Percentiles rank a stretch among this genome's conserved stretches.
Conservation (phyloP, 768 basidiomycete species). For the Collybia nuda region DNA sequence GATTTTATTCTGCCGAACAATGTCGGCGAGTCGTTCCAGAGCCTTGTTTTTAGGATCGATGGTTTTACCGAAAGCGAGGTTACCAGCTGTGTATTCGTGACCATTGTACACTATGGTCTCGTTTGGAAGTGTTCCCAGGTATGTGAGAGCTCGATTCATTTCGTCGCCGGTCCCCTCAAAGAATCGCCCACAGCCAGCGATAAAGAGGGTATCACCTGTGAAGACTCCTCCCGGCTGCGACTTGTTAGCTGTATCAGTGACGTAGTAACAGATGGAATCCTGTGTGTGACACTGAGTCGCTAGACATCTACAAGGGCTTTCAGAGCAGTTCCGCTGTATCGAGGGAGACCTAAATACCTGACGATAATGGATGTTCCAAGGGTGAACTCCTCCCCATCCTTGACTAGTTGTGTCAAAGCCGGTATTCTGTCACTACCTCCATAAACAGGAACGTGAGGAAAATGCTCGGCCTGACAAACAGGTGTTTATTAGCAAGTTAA, state of each 20-base stretch:
- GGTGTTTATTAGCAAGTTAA: constrained; percentile 3
- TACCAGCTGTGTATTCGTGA: constrained; percentile 87
- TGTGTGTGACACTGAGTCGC: constrained; percentile 94
- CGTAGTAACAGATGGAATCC: constrained; percentile 92
- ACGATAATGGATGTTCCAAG: constrained; percentile 65
- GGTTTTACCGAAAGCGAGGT: constrained; percentile 65
- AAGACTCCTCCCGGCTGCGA: constrained; percentile 77
- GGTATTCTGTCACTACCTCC: constrained; percentile 76
- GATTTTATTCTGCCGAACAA: constrained; percentile 56
- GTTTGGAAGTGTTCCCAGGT: constrained; percentile 74
- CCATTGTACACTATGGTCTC: constrained; percentile 84
- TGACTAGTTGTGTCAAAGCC: constrained; percentile 70
- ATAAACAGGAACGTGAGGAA: constrained; percentile 60
- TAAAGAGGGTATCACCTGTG: constrained; percentile 93
- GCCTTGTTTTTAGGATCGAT: constrained; percentile 62
- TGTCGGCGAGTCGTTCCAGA: constrained; percentile 54
- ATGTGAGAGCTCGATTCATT: constrained; percentile 77
- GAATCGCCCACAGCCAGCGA: constrained; percentile 89
- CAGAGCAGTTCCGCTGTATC: constrained; percentile 9
- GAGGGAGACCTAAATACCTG: constrained; percentile 34
- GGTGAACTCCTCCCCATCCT: constrained; percentile 78
- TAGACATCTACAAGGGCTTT: constrained; percentile 53
- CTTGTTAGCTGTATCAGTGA: constrained; percentile 49
- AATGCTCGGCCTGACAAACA: constrained; percentile 34
- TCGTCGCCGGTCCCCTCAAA: constrained; percentile 82